These are phyloP conservation scores for Leccinum variicolor DNA, from an alignment of 768 basidiomycete genomes.

Conservation along the genomic window DNA sequence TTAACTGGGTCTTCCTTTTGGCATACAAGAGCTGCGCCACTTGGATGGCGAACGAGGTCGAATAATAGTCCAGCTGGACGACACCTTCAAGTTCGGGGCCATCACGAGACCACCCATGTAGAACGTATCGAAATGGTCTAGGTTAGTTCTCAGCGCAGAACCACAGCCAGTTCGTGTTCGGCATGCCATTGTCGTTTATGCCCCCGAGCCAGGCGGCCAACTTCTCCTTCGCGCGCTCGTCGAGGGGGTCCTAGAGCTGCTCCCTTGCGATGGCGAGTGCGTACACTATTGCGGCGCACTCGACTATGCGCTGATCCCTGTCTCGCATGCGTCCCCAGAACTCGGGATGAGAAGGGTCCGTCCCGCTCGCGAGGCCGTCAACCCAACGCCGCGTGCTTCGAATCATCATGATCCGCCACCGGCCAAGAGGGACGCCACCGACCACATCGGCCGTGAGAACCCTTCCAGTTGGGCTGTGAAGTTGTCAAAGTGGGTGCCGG, in stretches of 20 bases:
- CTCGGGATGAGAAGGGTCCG: not conserved
- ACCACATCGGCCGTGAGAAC: not conserved
- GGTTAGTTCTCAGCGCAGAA: not conserved
- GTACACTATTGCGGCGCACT: not conserved
- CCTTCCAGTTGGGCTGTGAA: not conserved
- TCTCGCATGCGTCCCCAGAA: not conserved
- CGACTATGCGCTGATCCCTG: not conserved
- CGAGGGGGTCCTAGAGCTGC: not conserved
- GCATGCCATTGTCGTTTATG: not conserved
- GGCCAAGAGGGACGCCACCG: not conserved
- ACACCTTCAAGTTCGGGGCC: not conserved
- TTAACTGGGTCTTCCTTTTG: not conserved
- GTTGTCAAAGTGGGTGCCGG: not conserved
- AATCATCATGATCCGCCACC: not conserved
- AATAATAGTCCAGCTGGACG: not conserved
- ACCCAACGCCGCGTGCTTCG: not conserved
- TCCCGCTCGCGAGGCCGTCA: not conserved
- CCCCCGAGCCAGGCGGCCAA: not conserved
- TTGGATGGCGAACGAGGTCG: not conserved
- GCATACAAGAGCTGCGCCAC: not conserved
- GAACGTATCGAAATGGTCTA: not conserved
- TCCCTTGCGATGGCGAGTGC: not conserved
- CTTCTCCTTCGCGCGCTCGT: not conserved
- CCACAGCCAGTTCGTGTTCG: not conserved
- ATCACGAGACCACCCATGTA: not conserved